Base-by-base conservation (phyloP, 2,329 filamentous ascomycete species). In the Aspergillus sp. region DNA sequence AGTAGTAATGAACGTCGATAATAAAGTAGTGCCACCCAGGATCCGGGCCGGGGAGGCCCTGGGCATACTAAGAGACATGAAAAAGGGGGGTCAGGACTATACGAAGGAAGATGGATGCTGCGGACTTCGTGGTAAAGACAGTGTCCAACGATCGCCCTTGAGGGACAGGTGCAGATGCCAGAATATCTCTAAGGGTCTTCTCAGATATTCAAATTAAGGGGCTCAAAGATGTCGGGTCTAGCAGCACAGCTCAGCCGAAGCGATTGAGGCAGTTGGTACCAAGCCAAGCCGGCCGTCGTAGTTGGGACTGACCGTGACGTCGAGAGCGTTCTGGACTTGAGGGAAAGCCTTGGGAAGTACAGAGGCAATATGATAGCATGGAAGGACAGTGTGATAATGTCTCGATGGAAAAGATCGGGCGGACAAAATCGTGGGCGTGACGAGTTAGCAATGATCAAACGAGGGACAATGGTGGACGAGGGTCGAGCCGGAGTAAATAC, bases 1-100 rank as follows among this genome's bases (percentile, higher is more conserved):
- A 6, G 70, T 72, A 15, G 64, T 61, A 44, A 72, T 64, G 19
- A 71, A 57, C 8, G 69, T 70, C 32, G 61, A 65, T 27, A 68
- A 38, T 10, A 72, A 50, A 7, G 71, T 66, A 19, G 61, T 61
- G 23, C 59, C 66, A 51, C 70, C 72, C 49, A 75, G 47, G n/a
- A 64, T 56, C 57, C 70, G 73, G 32, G 54, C 57, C 54, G 51
- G 50, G 23, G 59, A 61, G 49, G 56, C 52, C 54, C 57, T 60
- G 49, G 32, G 32, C 56, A 58, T 64, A 47, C 30, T 58, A 38
- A 27, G 39, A 17, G 25, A 38, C 19, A 30, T 57, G 15, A 17
- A 55, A 32, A n/a, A 36, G 50, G 42, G 23, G 17, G 48, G 11
- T n/a, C 13, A 32, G 50, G 32, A 19, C 39, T 42, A 41, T 55